phyloP scores from a whole-genome alignment of 164 flowering plant species.

The Vitis riparia region DNA sequence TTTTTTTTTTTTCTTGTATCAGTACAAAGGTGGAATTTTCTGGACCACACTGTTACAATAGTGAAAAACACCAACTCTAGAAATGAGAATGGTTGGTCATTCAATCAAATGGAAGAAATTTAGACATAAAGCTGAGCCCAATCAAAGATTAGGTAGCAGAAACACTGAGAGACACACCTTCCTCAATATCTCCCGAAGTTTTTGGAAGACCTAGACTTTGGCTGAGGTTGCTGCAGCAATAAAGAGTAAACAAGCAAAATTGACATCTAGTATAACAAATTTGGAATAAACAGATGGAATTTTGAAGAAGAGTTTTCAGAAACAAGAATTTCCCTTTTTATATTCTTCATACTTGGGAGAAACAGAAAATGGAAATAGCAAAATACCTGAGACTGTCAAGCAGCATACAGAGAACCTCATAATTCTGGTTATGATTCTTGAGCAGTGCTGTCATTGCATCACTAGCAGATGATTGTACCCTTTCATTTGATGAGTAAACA shows the following conservation, averaged over 20 bases:
- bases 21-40: background rate
- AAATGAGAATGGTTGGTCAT: background rate
- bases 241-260: background rate
- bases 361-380: conserved; percentile 1
- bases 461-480: conserved; percentile 37
- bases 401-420: conserved; percentile 58
- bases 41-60: background rate
- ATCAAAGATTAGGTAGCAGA: background rate
- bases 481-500: conserved; percentile 37
- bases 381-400: conserved; percentile 72
- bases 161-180: conserved; percentile 34
- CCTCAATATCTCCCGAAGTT: conserved; percentile 20
- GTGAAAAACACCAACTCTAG: background rate
- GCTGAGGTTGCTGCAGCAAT: conserved; percentile 41
- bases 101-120: background rate
- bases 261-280: background rate
- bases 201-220: conserved; percentile 29
- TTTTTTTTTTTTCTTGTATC: background rate
- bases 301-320: background rate
- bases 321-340: background rate
- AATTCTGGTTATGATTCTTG: conserved; percentile 45
- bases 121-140: background rate
- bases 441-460: conserved; percentile 51
- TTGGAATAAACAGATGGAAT: background rate
- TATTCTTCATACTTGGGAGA: background rate